Evolutionary conservation across 2,329 filamentous ascomycete species (phyloP), one percentile per base, ranked within the genome.

Genomic region (Paracoccidioides lutzii): DNA sequence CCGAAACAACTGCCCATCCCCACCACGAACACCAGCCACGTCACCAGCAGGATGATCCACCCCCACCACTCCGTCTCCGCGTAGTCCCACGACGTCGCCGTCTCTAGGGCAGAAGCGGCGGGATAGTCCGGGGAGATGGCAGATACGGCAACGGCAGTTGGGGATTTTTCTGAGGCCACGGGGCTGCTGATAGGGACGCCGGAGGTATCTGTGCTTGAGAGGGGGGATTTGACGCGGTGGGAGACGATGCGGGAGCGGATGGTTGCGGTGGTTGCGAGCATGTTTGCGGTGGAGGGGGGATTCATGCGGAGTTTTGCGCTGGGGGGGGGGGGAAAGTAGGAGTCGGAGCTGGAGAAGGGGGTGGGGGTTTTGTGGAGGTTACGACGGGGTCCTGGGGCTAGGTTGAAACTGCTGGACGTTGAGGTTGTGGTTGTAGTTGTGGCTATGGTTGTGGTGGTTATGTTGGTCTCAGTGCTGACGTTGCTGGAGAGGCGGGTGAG

Each of bases 11-110:
- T 95, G 54, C 93, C 93, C 87, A 98, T 97, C 37, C 93, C 93
- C 0, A 93, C 82, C 22, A 97, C 90, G 69, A 98, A 97, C 32
- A 96, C 90, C 46, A 94, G 75, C 93, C 94, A 98, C 0, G 94
- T 98, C 49, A 88, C 85, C 43, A 87, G 75, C 37, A 98, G 76
- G 50, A 98, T 85, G 6, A 95, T 85, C 89, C 91, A 98, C 0
- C 93, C 93, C 91, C 93, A 98, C 84, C 88, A 95, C 65, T 93
- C 90, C 0, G 93, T 98, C 73, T 96, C 90, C 44, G 85, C 82
- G 67, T 97, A 96, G 71, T 95, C 88, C 84, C 89, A 93, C 58
- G 22, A 22, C 22, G 22, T 22, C 22, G 22, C 22, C 22, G 85
- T 83, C 76, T 84, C 63, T 72, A 68, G 12, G 70, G 58, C 42